phyloP scores from a whole-genome alignment of 305 asterid species.

The Nicotiana rustica region DNA sequence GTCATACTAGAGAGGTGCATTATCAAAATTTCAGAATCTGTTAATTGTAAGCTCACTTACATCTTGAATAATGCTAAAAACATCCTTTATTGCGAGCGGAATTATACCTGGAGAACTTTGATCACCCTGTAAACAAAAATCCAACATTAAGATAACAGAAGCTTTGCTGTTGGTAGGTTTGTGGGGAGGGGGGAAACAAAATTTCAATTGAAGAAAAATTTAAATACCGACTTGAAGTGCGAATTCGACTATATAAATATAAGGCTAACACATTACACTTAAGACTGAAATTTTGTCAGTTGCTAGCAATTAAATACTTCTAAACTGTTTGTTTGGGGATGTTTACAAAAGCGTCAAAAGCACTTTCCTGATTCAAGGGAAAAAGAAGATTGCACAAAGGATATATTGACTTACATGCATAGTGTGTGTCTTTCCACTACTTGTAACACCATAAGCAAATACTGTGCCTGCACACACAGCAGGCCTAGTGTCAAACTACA shows the following conservation, averaged over 20 bases:
- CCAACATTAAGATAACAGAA: conserved; percentile 21
- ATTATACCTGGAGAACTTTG: conserved; percentile 91
- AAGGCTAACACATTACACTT: conserved; percentile 7
- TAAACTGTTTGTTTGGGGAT: conserved; percentile 20
- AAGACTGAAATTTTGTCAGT: background rate
- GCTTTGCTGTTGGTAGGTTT: background rate
- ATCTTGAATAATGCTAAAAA: conserved; percentile 98
- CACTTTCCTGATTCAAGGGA: background rate
- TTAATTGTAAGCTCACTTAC: conserved; percentile 53
- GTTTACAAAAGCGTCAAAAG: conserved; percentile 11
- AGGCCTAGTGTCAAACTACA: conserved; percentile 6
- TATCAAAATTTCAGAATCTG: conserved; percentile 33
- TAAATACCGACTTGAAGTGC: background rate
- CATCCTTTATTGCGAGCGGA: conserved; percentile 98
- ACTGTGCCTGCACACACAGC: conserved; percentile 40
- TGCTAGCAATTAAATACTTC: background rate
- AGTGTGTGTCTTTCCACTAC: conserved; percentile 37
- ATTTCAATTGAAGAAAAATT: background rate
- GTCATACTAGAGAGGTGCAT: conserved; percentile 20
- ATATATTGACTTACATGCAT: conserved; percentile 30
- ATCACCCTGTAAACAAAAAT: conserved; percentile 72
- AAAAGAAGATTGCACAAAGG: conserved; percentile 32
- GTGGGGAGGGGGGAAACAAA: background rate
- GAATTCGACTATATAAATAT: conserved; percentile 10
- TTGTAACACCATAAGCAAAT: conserved; percentile 35